phyloP scores from a whole-genome alignment of 2,329 filamentous ascomycete species.

The Pyricularia pennisetigena region DNA sequence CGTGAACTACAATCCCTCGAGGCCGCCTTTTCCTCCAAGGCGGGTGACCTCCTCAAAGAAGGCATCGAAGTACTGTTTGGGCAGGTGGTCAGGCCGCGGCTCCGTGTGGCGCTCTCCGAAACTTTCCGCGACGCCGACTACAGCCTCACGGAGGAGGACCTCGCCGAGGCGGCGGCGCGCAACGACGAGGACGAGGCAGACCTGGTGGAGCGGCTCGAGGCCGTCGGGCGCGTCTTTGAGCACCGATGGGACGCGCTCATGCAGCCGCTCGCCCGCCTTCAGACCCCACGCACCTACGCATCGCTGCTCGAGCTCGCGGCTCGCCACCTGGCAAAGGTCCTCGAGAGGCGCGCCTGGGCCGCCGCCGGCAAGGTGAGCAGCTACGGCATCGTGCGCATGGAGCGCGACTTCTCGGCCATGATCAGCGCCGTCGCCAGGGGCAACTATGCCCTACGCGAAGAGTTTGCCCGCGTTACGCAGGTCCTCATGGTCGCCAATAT shows the following conservation, averaged over 20 bases:
- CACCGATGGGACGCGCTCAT: constrained; percentile 79
- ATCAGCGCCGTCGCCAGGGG: constrained; percentile 57
- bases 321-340: constrained; percentile 61
- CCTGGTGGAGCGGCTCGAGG: constrained; percentile 41
- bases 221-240: constrained; percentile 72
- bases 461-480: constrained; percentile 68
- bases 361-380: constrained; percentile 72
- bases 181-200: constrained; percentile 35
- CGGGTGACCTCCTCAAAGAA: constrained; percentile 72
- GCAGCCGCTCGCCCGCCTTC: constrained; percentile 71
- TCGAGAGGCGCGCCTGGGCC: constrained; percentile 82
- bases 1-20: constrained; percentile 60
- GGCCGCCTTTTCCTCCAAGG: constrained; percentile 64
- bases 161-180: constrained; percentile 43
- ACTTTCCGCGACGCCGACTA: constrained; percentile 92
- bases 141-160: constrained; percentile 52
- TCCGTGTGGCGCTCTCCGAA: constrained; percentile 77
- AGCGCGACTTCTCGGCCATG: constrained; percentile 73
- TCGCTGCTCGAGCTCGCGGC: constrained; percentile 67
- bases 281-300: constrained; percentile 69
- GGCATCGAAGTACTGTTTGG: constrained; percentile 79
- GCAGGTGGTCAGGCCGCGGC: constrained; percentile 74
- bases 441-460: constrained; percentile 68
- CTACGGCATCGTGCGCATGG: constrained; percentile 70
- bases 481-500: constrained; percentile 83